A percentile compares a stretch with the other conserved stretches of the same genome.
Evolutionary conservation across 192 early-diverging fungal genomes (phyloP).

Genomic region (Linnemannia exigua): DNA sequence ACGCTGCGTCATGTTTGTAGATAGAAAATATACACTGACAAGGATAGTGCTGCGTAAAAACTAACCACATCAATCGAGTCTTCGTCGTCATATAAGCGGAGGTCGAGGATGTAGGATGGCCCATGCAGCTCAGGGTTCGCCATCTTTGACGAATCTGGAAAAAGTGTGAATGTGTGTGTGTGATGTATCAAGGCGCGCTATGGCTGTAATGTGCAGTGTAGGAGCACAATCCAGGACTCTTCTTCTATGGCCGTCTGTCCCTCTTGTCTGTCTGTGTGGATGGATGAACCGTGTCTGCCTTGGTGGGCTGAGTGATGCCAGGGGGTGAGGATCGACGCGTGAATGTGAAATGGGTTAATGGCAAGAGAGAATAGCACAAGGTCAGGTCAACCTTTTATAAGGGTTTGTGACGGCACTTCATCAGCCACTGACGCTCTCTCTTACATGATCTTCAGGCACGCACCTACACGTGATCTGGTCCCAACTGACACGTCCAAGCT

Average conservation of each 20-base stretch:
- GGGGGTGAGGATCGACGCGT: neutral
- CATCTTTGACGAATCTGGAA: constrained; percentile 15
- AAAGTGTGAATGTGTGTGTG: neutral
- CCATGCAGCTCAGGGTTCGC: constrained; percentile 49
- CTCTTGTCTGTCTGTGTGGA: no score
- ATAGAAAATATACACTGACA: neutral
- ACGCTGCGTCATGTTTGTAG: neutral
- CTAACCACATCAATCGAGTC: constrained; percentile 58
- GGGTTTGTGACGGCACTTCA: neutral
- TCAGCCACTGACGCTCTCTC: neutral
- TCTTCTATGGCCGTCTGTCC: no score
- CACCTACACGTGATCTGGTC: neutral
- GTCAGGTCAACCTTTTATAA: neutral
- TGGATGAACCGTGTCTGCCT: no score
- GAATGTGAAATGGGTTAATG: neutral
- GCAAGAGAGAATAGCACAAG: neutral
- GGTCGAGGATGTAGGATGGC: constrained; percentile 59
- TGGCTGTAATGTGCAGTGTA: neutral
- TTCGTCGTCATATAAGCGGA: constrained; percentile 60
- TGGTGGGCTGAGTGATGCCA: neutral
- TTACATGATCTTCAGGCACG: no score
- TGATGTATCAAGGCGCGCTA: neutral
- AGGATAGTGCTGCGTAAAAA: neutral
- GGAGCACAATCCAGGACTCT: no score
- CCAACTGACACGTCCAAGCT: neutral